Conservation (phyloP, 225 moss, liverwort and hornwort genomes). For the Climacium dendroides region DNA sequence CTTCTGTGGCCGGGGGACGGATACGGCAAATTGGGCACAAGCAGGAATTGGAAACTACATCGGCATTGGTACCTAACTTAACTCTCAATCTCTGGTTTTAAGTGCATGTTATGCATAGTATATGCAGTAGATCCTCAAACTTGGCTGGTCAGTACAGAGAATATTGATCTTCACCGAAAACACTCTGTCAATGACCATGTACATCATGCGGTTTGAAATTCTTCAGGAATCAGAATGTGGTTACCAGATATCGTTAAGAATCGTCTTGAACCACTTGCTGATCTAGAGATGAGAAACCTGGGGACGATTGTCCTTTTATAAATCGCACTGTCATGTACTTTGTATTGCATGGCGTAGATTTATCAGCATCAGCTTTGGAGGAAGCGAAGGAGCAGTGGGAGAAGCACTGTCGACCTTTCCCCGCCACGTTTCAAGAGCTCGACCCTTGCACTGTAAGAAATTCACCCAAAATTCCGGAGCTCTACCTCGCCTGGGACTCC, state of each 20-base stretch:
- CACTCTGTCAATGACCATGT: neutral
- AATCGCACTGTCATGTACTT: neutral
- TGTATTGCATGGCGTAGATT: conserved; percentile 32
- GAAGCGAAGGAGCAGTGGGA: conserved; percentile 89
- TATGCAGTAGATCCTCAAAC: neutral
- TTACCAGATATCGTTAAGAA: neutral
- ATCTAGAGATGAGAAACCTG: neutral
- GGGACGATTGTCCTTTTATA: neutral
- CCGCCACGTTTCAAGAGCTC: conserved; percentile 71
- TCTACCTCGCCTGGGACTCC: neutral
- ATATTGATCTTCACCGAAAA: neutral
- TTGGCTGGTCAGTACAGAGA: neutral
- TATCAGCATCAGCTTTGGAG: conserved; percentile 81
- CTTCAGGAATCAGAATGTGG: neutral
- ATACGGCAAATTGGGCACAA: conserved; percentile 30
- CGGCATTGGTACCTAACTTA: conserved; percentile 12
- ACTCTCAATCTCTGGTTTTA: neutral
- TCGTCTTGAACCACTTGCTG: neutral
- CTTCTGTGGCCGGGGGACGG: conserved; percentile 35
- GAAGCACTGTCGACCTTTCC: conserved; percentile 49
- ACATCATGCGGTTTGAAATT: neutral
- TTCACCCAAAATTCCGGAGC: neutral
- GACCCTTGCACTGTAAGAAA: conserved; percentile 76
- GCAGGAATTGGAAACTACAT: conserved; percentile 32
- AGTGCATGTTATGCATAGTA: neutral